Base-by-base conservation (phyloP, 2,329 filamentous ascomycete genomes). In the Cordyceps tenuipes region DNA sequence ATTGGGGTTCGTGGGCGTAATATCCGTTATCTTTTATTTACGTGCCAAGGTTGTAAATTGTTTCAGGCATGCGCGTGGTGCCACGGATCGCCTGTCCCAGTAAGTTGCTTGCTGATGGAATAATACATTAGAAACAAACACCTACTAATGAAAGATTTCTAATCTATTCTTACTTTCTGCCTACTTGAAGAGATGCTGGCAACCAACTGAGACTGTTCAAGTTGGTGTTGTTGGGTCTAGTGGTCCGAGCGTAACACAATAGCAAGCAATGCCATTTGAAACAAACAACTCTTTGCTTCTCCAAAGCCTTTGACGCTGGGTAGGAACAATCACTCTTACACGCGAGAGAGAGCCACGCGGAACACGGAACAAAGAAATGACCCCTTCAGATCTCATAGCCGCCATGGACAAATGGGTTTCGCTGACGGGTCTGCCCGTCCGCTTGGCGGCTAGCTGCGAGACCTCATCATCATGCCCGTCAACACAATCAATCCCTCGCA, bases 161-260 rank as follows among this genome's bases (percentile, higher is more conserved):
- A 36, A 10, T 36, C 12, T 36, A 12, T 10, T 12, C 12, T 10
- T 13, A 9, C 5, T 13, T 36, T 36, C 34, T 36, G 29, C 26
- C 12, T 36, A 29, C 29, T 36, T 36, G 8, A 36, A 10, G 34
- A 36, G 1, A 36, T 13, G 2, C 34, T 36, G 34, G 34, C 34
- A 36, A 36, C 8, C 10, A 36, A 36, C 34, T 36, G 34, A 36
- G 34, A 36, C 34, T 10, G 2, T 10, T 10, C 3, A 9, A 36
- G 26, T 29, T 50, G 49, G 29, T 17, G 9, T 34, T 17, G 26
- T 12, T 10, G 17, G 15, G 43, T 44, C 26, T 19, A 12, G 44
- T 49, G 43, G 56, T 31, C 47, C 47, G 7, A 19, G 54, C 54
- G 41, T 13, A 13, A 34, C 51, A 62, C 50, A 62, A 62, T 62